Evolutionary conservation across 2,329 filamentous ascomycete species (phyloP).

Genomic region (Parafenestella ontariensis): DNA sequence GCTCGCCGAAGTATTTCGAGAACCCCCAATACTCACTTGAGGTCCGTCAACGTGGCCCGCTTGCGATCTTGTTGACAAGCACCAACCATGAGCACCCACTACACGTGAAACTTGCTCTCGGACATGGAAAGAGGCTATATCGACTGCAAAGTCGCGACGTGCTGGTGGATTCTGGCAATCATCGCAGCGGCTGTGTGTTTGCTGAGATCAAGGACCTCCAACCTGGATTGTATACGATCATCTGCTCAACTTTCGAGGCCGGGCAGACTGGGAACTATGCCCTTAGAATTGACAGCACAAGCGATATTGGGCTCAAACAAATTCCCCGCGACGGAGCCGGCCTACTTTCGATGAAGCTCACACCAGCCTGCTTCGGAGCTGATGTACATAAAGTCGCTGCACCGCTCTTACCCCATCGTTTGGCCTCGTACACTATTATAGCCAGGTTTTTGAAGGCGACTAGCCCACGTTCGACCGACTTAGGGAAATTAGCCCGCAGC

Average conservation of each 20-base stretch:
- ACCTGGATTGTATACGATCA: slow-evolving; percentile 80
- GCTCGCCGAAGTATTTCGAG: slow-evolving; percentile 75
- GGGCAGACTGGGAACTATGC: slow-evolving; percentile 78
- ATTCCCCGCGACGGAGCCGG: slow-evolving; percentile 80
- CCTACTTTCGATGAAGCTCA: slow-evolving; percentile 67
- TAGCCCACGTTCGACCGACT: slow-evolving; percentile 34
- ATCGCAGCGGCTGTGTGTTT: slow-evolving; percentile 79
- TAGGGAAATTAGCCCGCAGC: slow-evolving; percentile 45
- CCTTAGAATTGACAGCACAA: slow-evolving; percentile 73
- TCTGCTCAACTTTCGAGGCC: slow-evolving; percentile 89
- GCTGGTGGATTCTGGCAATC: slow-evolving; percentile 84
- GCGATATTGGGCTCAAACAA: slow-evolving; percentile 62
- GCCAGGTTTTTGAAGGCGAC: slow-evolving; percentile 53
- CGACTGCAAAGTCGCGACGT: slow-evolving; percentile 77
- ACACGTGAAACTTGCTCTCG: slow-evolving; percentile 85
- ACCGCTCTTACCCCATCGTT: slow-evolving; percentile 57
- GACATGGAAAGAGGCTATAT: slow-evolving; percentile 73
- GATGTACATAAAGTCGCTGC: slow-evolving; percentile 62
- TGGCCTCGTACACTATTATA: slow-evolving; percentile 69
- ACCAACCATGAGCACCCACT: slow-evolving; percentile 72
- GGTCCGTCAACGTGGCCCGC: slow-evolving; percentile 63
- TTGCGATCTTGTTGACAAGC: slow-evolving; percentile 78
- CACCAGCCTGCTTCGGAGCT: slow-evolving; percentile 58
- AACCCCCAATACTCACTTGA: slow-evolving; percentile 86
- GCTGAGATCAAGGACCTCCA: slow-evolving; percentile 68